Evolutionary conservation across 352 stramenopile species (phyloP), one percentile per base, ranked within the genome.

Genomic region (Phytophthora pini): DNA sequence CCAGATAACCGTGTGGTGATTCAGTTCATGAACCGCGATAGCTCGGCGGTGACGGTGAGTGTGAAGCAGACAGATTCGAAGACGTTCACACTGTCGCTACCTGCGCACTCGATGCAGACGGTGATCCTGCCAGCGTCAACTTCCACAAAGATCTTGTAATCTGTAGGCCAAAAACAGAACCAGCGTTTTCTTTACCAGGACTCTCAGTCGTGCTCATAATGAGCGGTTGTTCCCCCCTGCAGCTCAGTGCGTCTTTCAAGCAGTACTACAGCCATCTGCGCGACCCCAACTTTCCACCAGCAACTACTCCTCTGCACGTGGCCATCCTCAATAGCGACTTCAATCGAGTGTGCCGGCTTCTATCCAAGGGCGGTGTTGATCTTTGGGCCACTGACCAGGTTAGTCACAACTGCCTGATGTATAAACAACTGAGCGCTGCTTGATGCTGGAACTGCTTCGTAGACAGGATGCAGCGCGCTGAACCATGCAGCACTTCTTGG

Each of bases 401-500:
- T 36, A 61, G 34, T 51, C 49, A 44, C 1, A n/a, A 13, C 52
- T 31, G 12, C 17, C 5, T 20, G 32, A 29, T 32, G 6, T 17
- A 45, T 40, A 17, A 13, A 15, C 44, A 13, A 13, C 44, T 34
- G 12, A 20, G 20, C 17, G 17, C 20, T 43, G 3, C 8, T 49
- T n/a, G 12, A n/a, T 51, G 34, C 13, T 34, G 13, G 15, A 29
- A 34, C n/a, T 55, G 27, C 4, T 53, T 24, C 34, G 53, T 45
- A 83, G 72, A 69, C 53, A 22, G 76, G 72, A 4, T 70, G 56
- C 27, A 68, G 58, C 13, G 34, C 67, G 11, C 51, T 84, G 7
- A 69, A 82, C 10, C 76, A 84, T 36, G 72, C 72, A 4, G 65
- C 72, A 15, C 63, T 84, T 12, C 70, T 84, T 36, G 76, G 73